A percentile compares a stretch with the other conserved stretches of the same genome.
Conservation (phyloP, 305 asterid species). For the Petunia hybrid region DNA sequence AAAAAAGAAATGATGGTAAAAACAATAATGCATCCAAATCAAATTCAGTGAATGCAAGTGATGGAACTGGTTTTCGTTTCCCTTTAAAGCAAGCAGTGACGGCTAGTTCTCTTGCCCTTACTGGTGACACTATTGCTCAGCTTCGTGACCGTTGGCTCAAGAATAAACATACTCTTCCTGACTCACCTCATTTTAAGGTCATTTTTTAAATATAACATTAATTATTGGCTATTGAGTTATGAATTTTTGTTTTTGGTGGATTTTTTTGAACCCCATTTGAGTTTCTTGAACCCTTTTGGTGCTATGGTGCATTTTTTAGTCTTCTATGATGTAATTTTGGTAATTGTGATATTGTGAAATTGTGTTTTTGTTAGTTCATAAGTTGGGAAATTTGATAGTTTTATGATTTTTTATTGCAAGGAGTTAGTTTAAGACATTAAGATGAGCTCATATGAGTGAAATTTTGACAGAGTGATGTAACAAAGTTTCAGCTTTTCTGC, state of each 20-base stretch:
- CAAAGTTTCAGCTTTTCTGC: neutral
- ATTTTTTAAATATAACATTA: neutral
- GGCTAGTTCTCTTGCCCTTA: constrained; percentile 64
- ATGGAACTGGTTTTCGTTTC: constrained; percentile 52
- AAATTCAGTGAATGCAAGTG: constrained; percentile 46
- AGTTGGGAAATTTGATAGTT: constrained; percentile 4
- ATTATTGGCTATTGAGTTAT: neutral
- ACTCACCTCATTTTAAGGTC: constrained; percentile 32
- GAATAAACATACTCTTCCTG: constrained; percentile 40
- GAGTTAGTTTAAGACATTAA: neutral
- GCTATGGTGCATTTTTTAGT: neutral
- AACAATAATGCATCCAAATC: constrained; percentile 51
- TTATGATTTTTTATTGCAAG: neutral
- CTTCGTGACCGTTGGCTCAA: constrained; percentile 64
- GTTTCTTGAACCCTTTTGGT: constrained; percentile 13
- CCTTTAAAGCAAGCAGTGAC: constrained; percentile 75
- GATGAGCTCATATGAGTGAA: neutral
- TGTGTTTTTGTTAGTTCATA: constrained; percentile 6
- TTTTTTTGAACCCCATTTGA: constrained; percentile 13
- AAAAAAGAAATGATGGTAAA: constrained; percentile 35
- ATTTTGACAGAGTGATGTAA: neutral
- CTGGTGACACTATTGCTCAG: constrained; percentile 87
- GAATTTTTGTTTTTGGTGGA: neutral
- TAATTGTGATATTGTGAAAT: neutral
- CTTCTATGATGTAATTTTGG: constrained; percentile 5